phyloP scores from a whole-genome alignment of 345 rosid species.

The Turritis glabra region DNA sequence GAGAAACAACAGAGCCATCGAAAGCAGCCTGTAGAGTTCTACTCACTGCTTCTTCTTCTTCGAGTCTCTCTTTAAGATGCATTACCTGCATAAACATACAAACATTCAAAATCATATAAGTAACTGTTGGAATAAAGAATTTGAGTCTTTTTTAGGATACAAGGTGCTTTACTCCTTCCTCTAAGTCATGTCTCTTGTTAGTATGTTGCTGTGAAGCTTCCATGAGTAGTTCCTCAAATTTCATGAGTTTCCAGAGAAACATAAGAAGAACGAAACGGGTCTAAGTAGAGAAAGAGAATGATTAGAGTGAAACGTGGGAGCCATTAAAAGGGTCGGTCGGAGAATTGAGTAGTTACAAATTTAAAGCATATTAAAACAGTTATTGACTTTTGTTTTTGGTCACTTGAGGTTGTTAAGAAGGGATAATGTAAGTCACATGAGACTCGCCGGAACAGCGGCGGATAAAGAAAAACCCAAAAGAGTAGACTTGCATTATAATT shows the following conservation, averaged over 20 bases:
- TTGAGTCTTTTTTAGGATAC: neutral
- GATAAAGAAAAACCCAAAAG: constrained; percentile 47
- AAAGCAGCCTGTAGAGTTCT: constrained; percentile 55
- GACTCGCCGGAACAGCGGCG: constrained; percentile 32
- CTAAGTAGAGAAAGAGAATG: constrained; percentile 14
- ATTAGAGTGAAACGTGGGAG: constrained; percentile 47
- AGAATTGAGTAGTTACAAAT: constrained; percentile 12
- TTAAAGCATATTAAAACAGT: neutral
- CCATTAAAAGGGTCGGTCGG: constrained; percentile 49
- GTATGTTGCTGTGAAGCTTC: constrained; percentile 46
- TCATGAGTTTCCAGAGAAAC: constrained; percentile 44
- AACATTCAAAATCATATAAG: neutral
- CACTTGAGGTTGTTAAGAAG: neutral
- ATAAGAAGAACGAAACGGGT: neutral
- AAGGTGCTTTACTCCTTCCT: constrained; percentile 43
- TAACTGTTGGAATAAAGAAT: neutral
- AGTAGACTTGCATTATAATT: neutral
- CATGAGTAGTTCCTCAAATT: constrained; percentile 77
- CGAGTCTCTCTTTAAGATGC: constrained; percentile 59
- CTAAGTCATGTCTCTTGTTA: constrained; percentile 47
- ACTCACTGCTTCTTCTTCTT: constrained; percentile 58
- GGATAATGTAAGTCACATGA: constrained; percentile 41
- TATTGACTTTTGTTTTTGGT: constrained; percentile 26
- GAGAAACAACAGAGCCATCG: constrained; percentile 50
- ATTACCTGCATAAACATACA: constrained; percentile 48